Evolutionary conservation across 2,329 filamentous ascomycete species (phyloP).

Genomic region (Emericellopsis cladophorae): DNA sequence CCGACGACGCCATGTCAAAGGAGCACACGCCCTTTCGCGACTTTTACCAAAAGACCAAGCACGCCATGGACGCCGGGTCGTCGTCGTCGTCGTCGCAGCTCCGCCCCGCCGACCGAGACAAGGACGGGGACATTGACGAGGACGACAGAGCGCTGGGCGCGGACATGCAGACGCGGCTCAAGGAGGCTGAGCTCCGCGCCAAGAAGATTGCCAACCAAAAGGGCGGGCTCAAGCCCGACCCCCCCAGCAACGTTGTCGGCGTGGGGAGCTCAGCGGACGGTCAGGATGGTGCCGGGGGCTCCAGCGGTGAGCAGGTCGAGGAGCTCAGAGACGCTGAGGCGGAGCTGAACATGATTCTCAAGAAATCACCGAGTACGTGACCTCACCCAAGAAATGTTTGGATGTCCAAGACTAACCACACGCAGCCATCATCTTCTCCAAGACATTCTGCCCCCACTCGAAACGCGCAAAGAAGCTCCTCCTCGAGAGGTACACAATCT

Average conservation of each 20-base stretch:
- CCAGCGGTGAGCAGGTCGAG: slow-evolving; percentile 15
- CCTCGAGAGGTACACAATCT: slow-evolving; percentile 72
- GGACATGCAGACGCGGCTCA: slow-evolving; percentile 48
- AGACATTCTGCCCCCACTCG: slow-evolving; percentile 82
- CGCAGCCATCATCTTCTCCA: slow-evolving; percentile 88
- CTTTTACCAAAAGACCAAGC: slow-evolving; percentile 48
- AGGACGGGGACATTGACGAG: slow-evolving; percentile 41
- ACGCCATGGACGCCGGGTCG: slow-evolving; percentile 31
- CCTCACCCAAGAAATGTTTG: neutral
- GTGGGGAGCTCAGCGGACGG: slow-evolving; percentile 44
- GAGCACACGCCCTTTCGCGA: slow-evolving; percentile 32
- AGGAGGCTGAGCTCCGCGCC: slow-evolving; percentile 55
- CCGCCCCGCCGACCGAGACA: slow-evolving; percentile 31
- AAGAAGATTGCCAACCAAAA: slow-evolving; percentile 60
- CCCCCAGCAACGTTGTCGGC: slow-evolving; percentile 43
- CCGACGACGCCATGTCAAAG: slow-evolving; percentile 32
- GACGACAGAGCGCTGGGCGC: slow-evolving; percentile 37
- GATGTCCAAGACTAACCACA: neutral
- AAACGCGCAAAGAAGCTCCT: slow-evolving; percentile 76
- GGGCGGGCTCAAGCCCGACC: slow-evolving; percentile 44
- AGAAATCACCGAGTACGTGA: slow-evolving; percentile 65
- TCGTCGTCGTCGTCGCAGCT: neutral
- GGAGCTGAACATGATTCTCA: slow-evolving; percentile 68
- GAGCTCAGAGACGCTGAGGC: slow-evolving; percentile 53
- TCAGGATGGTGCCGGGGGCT: slow-evolving; percentile 15